Evolutionary conservation across 192 early-diverging fungal genomes (phyloP).

Genomic region (Coemansia umbellata): DNA sequence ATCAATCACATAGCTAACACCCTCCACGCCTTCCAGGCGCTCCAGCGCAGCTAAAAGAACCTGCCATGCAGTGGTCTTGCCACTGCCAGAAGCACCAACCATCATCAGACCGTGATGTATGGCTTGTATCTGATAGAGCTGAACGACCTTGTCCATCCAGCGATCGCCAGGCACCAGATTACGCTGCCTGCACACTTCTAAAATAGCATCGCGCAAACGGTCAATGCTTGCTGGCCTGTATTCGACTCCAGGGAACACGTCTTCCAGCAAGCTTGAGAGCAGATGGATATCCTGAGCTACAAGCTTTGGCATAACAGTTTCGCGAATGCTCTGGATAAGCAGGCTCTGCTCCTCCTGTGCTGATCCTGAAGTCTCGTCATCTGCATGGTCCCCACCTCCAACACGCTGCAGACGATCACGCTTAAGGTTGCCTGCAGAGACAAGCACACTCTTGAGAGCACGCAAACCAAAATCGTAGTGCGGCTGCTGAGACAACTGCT

Average conservation of each 20-base stretch:
- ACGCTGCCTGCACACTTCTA: slow-evolving; percentile 70
- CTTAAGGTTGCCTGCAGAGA: slow-evolving; percentile 99
- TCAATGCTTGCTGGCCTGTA: slow-evolving; percentile 77
- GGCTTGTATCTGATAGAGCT: slow-evolving; percentile 96
- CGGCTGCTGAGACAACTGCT: slow-evolving; percentile 92
- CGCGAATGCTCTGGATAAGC: slow-evolving; percentile 92
- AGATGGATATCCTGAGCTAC: slow-evolving; percentile 93
- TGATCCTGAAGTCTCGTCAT: slow-evolving; percentile 47
- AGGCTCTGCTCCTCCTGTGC: slow-evolving; percentile 82
- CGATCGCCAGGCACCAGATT: slow-evolving; percentile 68
- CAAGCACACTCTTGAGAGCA: slow-evolving; percentile 96
- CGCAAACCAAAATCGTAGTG: slow-evolving; percentile 99
- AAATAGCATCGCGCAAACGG: slow-evolving; percentile 68
- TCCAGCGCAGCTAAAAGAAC: slow-evolving; percentile 88
- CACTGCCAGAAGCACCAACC: slow-evolving; percentile 96
- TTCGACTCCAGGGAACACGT: slow-evolving; percentile 91
- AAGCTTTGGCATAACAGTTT: slow-evolving; percentile 97
- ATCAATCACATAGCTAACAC: slow-evolving; percentile 91
- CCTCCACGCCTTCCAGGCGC: slow-evolving; percentile 84
- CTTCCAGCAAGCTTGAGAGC: slow-evolving; percentile 79
- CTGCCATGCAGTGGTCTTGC: slow-evolving; percentile 93
- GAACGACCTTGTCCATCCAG: slow-evolving; percentile 97
- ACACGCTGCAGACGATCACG: slow-evolving; percentile 62
- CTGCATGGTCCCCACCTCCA: slow-evolving; percentile 20
- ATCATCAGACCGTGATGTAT: slow-evolving; percentile 99